Base-by-base conservation (phyloP, 2,329 filamentous ascomycete genomes). In the Verticillium alfalfae region DNA sequence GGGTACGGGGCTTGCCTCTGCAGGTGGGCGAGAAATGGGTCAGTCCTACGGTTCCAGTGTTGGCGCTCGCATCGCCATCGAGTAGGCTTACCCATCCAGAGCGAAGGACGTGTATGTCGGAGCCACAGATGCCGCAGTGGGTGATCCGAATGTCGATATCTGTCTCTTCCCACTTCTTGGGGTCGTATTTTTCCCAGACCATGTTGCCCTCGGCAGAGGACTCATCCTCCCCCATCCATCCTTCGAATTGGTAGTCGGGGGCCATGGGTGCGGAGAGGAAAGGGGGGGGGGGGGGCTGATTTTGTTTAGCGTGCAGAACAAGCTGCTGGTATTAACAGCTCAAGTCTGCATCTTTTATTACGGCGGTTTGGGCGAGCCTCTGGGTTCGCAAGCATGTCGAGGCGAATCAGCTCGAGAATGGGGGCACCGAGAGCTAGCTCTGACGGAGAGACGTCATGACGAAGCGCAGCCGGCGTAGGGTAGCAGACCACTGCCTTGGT, bases 111-210 rank as follows among this genome's bases (percentile, higher is more conserved):
- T 91, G 89, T 57, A 90, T 79, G 70, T 92, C 89, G 67, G 85
- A 89, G 67, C 88, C 86, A 73, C 89, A 92, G 60, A 92, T 82
- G 70, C 91, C 90, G 71, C 91, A 94, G 72, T 85, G 88, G 67
- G 93, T 88, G 70, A 97, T 89, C 80, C 93, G 90, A 76, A 97
- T 86, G 73, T 96, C 92, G 69, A 97, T 86, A 72, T 97, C 92
- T 75, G 91, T 84, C 73, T 93, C 91, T 66, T 89, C 91, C 73
- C 96, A 96, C 18, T 90, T 90, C 80, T 96, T 95, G 62, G 93
- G 87, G 68, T 88, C 84, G 80, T 92, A 92, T 80, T 93, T 74
- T 56, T 74, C 74, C 82, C 82, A 84, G 34, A 76, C 70, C 81
- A 84, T 84, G 58, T 84, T 82, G 61, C 81, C 82, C 12, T 83